Evolutionary conservation across 805 yeast species (phyloP).

Genomic region (Ogataea henricii): DNA sequence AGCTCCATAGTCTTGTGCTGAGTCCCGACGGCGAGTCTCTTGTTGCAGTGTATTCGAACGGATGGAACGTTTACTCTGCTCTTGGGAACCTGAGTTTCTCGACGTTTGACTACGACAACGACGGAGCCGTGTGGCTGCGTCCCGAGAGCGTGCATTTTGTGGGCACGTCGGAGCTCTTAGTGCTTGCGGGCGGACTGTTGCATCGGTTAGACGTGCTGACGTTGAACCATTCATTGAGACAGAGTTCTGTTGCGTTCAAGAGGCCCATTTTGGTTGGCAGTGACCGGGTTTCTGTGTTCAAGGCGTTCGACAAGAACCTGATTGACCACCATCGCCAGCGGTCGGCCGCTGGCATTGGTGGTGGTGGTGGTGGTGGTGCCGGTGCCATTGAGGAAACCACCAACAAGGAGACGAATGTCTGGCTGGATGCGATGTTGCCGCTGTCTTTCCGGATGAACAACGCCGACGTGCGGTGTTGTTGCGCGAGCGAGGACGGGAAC

Average conservation of each 20-base stretch:
- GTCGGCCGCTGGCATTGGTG: not conserved
- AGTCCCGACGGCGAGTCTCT: conserved; percentile 33
- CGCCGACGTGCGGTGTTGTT: conserved; percentile 42
- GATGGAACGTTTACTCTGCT: conserved; percentile 51
- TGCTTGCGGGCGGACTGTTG: conserved; percentile 35
- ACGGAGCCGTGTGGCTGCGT: conserved; percentile 19
- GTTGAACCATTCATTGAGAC: conserved; percentile 27
- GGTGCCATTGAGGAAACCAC: conserved; percentile 21
- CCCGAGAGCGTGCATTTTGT: conserved; percentile 23
- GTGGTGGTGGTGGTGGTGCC: conserved; percentile 16
- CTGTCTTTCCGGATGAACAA: conserved; percentile 45
- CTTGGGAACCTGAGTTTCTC: conserved; percentile 49
- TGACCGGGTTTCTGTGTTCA: conserved; percentile 44
- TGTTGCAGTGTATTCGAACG: conserved; percentile 33
- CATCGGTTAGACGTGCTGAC: conserved; percentile 26
- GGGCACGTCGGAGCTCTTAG: conserved; percentile 37
- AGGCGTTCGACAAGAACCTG: conserved; percentile 47
- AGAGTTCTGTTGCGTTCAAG: conserved; percentile 28
- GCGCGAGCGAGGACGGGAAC: conserved; percentile 50
- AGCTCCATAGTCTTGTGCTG: conserved; percentile 31
- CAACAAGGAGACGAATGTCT: conserved; percentile 43
- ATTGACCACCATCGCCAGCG: conserved; percentile 35
- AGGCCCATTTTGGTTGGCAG: conserved; percentile 45
- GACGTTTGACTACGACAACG: conserved; percentile 38
- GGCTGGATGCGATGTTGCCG: conserved; percentile 51